Base-by-base conservation (phyloP, 345 rosid species). In the Sisymbrium irio region DNA sequence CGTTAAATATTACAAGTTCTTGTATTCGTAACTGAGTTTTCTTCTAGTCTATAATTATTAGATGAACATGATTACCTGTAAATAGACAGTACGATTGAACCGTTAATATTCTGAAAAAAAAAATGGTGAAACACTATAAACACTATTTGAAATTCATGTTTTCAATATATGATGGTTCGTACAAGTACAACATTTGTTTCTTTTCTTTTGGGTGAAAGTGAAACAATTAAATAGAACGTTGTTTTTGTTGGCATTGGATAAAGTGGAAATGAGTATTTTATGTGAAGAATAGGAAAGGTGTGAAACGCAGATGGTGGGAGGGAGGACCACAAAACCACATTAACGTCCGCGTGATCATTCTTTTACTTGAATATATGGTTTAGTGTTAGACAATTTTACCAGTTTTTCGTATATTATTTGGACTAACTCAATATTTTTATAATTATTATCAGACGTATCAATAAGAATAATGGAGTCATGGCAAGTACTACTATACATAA, bases 271-370 rank as follows among this genome's bases (percentile, higher is more conserved):
- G 64, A 56, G 12, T 73, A 65, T 22, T 55, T 65, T 57, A 74
- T 57, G 42, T 36, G 71, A 65, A 54, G 19, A 63, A 51, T 41
- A 35, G 62, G 54, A 55, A 42, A 37, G 19, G 68, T 40, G 7
- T 5, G 25, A 46, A 11, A 27, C 9, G 9, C 4, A 71, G 50
- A 45, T 17, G 67, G 62, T 75, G 73, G 73, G 67, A n/a, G n/a
- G 67, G 73, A 75, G 78, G 78, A 75, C 78, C 78, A 75, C 78
- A 75, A 75, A 66, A 66, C 74, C 74, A 75, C 74, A 67, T 13
- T 50, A 62, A 75, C 63, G 39, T 49, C 45, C 74, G 78, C 78
- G 74, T 75, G 78, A 67, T 75, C 62, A 62, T 47, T 72, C 53
- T 62, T 40, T 49, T 72, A 39, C 53, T 35, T 49, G 18, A 14